Evolutionary conservation across 176 grass and related monocot species (phyloP), one percentile per base, ranked within the genome.

Genomic region (Metroxylon sagu): DNA sequence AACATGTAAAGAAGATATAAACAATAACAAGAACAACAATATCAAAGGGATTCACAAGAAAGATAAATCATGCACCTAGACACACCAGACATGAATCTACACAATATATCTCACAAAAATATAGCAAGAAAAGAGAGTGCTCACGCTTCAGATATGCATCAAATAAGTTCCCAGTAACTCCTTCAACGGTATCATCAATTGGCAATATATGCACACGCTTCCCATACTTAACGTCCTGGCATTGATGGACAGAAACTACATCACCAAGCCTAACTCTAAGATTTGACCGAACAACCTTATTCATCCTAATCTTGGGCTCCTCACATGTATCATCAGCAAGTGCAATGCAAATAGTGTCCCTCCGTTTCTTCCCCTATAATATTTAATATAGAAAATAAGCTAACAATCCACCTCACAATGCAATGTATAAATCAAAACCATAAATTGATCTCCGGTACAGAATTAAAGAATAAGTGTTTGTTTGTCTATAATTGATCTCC

Each of bases 261-360:
- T 88, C 79, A 10, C 68, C 63, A 17, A 88, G 85, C 6, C 31
- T 25, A 14, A 81, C 54, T 3, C 69, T 71, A 26, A 86, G 70
- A 69, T 86, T 86, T 52, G 54, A 48, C 18, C 83, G 74, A 56
- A 86, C 83, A 30, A 70, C 83, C 62, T 78, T 78, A 73, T 61
- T 77, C 31, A 81, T 17, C 16, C 69, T 69, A 3, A 63, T 66
- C 21, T 54, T 43, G 50, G 35, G 61, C 25, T 77, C 56, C 4
- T 75, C 73, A 19, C 78, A 81, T 4, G 64, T 57, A 4, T 48
- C 65, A 67, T 86, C 78, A 4, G 0, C 17, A 3, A 39, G 12
- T 16, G 70, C 74, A 77, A 86, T 65, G 75, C 78, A 86, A 17
- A 70, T 27, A 19, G 70, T 78, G 59, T 86, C 74, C 15, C 60